A percentile compares a stretch with the other conserved stretches of the same genome.
These are phyloP conservation scores for Populus nigra DNA, from an alignment of 345 rosid genomes.

Conservation along the genomic window DNA sequence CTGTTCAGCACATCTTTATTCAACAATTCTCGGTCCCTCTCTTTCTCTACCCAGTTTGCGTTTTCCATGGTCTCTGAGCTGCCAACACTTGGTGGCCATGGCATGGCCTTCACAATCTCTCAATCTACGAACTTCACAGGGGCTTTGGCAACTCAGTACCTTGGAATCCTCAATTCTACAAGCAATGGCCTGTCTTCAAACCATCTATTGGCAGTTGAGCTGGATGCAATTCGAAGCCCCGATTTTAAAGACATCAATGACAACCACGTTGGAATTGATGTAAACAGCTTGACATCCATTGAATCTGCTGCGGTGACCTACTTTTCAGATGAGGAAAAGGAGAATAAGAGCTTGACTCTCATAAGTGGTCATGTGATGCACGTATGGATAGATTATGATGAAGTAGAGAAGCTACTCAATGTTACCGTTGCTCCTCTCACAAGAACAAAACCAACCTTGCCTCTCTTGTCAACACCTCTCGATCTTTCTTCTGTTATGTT, in stretches of 20 bases:
- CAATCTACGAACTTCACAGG: slow-evolving; percentile 5
- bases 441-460: slow-evolving; percentile 6
- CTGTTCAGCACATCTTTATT: slow-evolving; percentile 1
- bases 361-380: slow-evolving; percentile 18
- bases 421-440: slow-evolving; percentile 17
- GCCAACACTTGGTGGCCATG: slow-evolving; percentile 12
- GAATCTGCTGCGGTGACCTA: slow-evolving; percentile 7
- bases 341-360: slow-evolving; percentile 9
- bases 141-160: neutral
- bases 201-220: slow-evolving; percentile 21
- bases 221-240: neutral
- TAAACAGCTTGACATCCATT: neutral
- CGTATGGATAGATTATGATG: slow-evolving; percentile 20
- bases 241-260: slow-evolving; percentile 8
- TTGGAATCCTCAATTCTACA: slow-evolving; percentile 20
- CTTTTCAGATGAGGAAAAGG: neutral
- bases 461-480: slow-evolving; percentile 10
- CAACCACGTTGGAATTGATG: slow-evolving; percentile 20
- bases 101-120: slow-evolving; percentile 21
- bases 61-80: slow-evolving; percentile 10
- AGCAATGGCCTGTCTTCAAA: neutral
- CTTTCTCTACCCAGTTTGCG: slow-evolving; percentile 17
- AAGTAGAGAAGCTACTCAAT: slow-evolving; percentile 2
- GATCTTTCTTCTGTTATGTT: neutral
- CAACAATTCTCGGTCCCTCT: slow-evolving; percentile 7